Conservation (phyloP, 2,329 filamentous ascomycete species). For the Colletotrichum sp. region DNA sequence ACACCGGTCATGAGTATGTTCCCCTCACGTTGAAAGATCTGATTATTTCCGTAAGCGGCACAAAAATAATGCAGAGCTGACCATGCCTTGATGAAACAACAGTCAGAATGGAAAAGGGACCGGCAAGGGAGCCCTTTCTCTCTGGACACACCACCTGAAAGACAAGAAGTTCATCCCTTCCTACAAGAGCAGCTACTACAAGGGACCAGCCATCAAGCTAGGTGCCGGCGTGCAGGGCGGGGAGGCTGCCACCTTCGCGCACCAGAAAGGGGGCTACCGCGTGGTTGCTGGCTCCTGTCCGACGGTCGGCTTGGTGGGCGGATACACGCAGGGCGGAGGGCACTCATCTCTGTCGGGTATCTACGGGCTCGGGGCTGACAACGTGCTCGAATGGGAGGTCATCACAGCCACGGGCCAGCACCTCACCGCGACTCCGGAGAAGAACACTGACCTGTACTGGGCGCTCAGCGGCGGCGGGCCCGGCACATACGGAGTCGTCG, state of each 20-base stretch:
- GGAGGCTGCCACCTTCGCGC: too few species aligned
- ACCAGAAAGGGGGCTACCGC: too few species aligned
- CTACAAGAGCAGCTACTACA: too few species aligned
- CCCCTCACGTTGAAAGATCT: neutral
- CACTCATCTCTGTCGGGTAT: constrained; percentile 48
- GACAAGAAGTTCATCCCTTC: too few species aligned
- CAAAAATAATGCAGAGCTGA: neutral
- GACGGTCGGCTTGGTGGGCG: constrained; percentile 43
- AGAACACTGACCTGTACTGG: constrained; percentile 60
- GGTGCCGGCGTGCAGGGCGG: too few species aligned
- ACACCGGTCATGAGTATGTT: too few species aligned
- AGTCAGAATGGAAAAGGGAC: neutral
- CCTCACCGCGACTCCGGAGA: constrained; percentile 38
- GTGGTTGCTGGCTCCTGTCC: too few species aligned
- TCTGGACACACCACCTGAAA: too few species aligned
- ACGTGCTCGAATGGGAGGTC: constrained; percentile 53
- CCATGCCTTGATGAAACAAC: neutral
- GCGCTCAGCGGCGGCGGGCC: constrained; percentile 56
- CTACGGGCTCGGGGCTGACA: constrained; percentile 58
- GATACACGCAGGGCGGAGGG: constrained; percentile 59
- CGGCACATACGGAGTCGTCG: constrained; percentile 56
- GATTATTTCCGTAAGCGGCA: neutral
- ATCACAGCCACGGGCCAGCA: constrained; percentile 47
- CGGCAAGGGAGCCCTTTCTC: too few species aligned
- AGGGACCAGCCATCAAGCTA: too few species aligned